Evolutionary conservation across 2,329 filamentous ascomycete genomes (phyloP).

Genomic region (Pleomassaria siparia): DNA sequence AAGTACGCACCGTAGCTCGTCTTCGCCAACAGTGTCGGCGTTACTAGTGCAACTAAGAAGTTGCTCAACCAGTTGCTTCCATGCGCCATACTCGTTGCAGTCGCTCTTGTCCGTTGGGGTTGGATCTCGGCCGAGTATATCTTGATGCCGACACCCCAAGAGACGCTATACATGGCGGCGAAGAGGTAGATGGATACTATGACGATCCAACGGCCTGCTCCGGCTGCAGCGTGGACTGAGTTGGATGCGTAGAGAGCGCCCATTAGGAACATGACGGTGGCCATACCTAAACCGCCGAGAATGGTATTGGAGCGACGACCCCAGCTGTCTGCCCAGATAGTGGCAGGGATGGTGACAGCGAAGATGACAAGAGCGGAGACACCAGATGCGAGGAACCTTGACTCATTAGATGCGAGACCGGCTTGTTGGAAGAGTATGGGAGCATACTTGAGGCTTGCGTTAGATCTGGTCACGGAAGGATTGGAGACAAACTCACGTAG

Average conservation of each 20-base stretch:
- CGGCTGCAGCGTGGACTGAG: constrained; percentile 43
- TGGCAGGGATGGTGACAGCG: constrained; percentile 57
- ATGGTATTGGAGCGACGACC: constrained; percentile 57
- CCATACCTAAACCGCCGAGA: constrained; percentile 54
- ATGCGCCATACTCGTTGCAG: constrained; percentile 48
- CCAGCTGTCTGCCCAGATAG: constrained; percentile 59
- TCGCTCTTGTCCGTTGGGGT: constrained; percentile 56
- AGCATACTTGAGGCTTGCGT: constrained; percentile 54
- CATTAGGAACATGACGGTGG: constrained; percentile 54
- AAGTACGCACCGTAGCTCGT: constrained; percentile 33
- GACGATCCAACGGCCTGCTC: constrained; percentile 53
- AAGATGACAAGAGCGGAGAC: constrained; percentile 61
- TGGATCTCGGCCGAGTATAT: constrained; percentile 63
- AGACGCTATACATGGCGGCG: constrained; percentile 48
- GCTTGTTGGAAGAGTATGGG: constrained; percentile 61
- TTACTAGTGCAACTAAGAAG: constrained; percentile 35
- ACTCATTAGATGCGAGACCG: constrained; percentile 53
- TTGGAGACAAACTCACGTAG: constrained; percentile 49
- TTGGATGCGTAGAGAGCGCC: constrained; percentile 55
- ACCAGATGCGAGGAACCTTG: constrained; percentile 63
- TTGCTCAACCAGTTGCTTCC: constrained; percentile 37
- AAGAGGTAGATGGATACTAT: constrained; percentile 55
- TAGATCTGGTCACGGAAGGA: neutral
- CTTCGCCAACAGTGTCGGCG: constrained; percentile 52
- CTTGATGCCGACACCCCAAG: constrained; percentile 58